Evolutionary conservation across 495 filamentous ascomycete genomes (phyloP).

Genomic region (Saxophila tyrrhenica): DNA sequence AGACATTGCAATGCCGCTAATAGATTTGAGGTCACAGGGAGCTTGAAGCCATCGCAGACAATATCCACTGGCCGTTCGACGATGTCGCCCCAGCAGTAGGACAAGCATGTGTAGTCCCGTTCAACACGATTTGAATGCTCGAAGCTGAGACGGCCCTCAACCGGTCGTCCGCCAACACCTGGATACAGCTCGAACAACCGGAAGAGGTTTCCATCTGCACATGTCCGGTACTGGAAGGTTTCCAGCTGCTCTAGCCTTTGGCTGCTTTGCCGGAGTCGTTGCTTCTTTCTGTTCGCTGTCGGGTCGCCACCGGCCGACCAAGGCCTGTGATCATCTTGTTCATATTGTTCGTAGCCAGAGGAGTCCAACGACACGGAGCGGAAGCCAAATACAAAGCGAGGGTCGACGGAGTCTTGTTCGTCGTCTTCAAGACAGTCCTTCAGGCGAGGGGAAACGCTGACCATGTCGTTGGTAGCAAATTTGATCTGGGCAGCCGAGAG

Average conservation of each 20-base stretch:
- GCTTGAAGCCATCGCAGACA: constrained; percentile 6
- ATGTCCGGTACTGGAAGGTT: constrained; percentile 8
- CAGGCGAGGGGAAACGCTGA: constrained; percentile 9
- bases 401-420: constrained; percentile 7
- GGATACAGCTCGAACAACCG: constrained; percentile 2
- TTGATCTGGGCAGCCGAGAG: too few species aligned
- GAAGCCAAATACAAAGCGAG: constrained; percentile 6
- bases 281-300: not conserved
- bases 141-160: constrained; percentile 4
- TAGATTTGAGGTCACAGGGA: constrained; percentile 10
- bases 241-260: not conserved
- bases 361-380: constrained; percentile 2
- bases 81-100: constrained; percentile 16
- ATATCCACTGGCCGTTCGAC: constrained; percentile 5
- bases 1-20: constrained; percentile 3
- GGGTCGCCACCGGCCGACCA: constrained; percentile 1
- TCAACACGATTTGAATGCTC: constrained; percentile 2
- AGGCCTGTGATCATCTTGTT: constrained; percentile 4
- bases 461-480: constrained; percentile 1
- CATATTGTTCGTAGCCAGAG: constrained; percentile 8
- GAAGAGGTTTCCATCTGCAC: constrained; percentile 12
- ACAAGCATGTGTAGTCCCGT: constrained; percentile 7
- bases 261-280: constrained; percentile 5
- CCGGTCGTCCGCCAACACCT: not conserved
- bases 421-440: constrained; percentile 13